These are phyloP conservation scores for Coniophora puteana DNA, from an alignment of 1,284 basidiomycete species.

Conservation along the genomic window DNA sequence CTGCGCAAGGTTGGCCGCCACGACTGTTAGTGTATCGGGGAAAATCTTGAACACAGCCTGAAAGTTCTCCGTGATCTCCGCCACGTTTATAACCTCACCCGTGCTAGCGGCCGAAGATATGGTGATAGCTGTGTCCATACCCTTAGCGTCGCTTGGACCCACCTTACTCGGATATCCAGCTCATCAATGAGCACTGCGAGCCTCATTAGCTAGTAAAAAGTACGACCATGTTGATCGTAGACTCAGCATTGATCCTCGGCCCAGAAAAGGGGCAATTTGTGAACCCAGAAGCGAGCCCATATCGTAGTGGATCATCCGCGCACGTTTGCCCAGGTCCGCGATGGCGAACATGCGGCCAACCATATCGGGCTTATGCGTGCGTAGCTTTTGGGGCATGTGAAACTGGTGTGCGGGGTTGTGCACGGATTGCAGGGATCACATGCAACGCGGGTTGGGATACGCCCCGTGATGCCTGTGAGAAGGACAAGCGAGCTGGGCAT, in stretches of 20 bases:
- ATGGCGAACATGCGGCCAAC: constrained; percentile 68
- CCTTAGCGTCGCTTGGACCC: too few species aligned
- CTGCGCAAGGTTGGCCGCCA: constrained; percentile 88
- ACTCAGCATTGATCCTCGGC: constrained; percentile 73
- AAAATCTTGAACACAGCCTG: constrained; percentile 69
- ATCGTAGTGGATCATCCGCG: constrained; percentile 97
- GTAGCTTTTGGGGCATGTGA: constrained; percentile 96
- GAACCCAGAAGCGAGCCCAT: too few species aligned
- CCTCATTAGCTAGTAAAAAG: constrained; percentile 77
- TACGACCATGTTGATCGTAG: constrained; percentile 95
- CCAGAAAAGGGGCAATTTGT: constrained; percentile 36
- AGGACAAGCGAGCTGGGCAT: constrained; percentile 71
- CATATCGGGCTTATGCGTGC: constrained; percentile 76
- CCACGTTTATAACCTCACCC: constrained; percentile 30
- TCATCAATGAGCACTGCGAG: constrained; percentile 2
- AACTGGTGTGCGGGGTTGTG: constrained; percentile 53
- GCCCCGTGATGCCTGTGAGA: constrained; percentile 97
- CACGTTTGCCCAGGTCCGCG: constrained; percentile 97
- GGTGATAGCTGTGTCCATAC: too few species aligned
- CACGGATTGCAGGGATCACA: constrained; percentile 66
- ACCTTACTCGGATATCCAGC: too few species aligned
- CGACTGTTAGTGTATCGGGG: constrained; percentile 77
- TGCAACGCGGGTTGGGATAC: constrained; percentile 86
- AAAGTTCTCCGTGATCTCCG: constrained; percentile 65
- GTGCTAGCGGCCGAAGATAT: constrained; percentile 10